A percentile compares a stretch with the other conserved stretches of the same genome.
phyloP scores from a whole-genome alignment of 495 filamentous ascomycete species.

The Lepraria neglecta region DNA sequence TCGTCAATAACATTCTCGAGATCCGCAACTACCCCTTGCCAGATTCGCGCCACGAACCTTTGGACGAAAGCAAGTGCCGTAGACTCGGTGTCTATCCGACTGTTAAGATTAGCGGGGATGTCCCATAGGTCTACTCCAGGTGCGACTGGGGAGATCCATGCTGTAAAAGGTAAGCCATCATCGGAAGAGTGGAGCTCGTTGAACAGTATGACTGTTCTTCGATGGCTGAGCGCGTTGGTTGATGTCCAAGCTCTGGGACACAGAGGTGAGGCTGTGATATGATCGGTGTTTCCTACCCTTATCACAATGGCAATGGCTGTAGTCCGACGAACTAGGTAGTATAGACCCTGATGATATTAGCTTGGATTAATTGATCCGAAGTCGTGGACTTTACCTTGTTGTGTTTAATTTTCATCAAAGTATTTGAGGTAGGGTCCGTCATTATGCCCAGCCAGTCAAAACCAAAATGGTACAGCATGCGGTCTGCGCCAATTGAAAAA shows the following conservation, averaged over 20 bases:
- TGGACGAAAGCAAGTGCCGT: slow-evolving; percentile 7
- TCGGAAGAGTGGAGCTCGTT: slow-evolving; percentile 7
- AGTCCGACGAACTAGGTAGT: slow-evolving; percentile 11
- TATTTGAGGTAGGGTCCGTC: neutral
- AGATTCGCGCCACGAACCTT: slow-evolving; percentile 1
- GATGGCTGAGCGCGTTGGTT: slow-evolving; percentile 9
- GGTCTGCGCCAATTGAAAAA: neutral
- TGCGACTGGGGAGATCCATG: slow-evolving; percentile 8
- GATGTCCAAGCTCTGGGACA: slow-evolving; percentile 12
- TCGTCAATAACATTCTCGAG: slow-evolving; percentile 14
- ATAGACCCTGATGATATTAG: slow-evolving; percentile 11
- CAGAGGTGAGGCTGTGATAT: neutral
- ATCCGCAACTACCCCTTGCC: slow-evolving; percentile 7
- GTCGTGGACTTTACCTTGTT: neutral
- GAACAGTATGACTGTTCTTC: slow-evolving; percentile 14
- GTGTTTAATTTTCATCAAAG: neutral
- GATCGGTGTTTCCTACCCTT: neutral
- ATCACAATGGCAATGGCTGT: slow-evolving; percentile 8
- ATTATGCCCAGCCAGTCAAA: slow-evolving; percentile 13
- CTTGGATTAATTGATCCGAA: too few species aligned
- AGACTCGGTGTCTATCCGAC: neutral
- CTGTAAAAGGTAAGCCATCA: neutral
- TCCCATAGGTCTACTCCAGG: neutral
- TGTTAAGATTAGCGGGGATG: neutral
- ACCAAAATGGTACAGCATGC: slow-evolving; percentile 13